Evolutionary conservation across 192 early-diverging fungal species (phyloP).

Genomic region (Backusella liffmaniae): DNA sequence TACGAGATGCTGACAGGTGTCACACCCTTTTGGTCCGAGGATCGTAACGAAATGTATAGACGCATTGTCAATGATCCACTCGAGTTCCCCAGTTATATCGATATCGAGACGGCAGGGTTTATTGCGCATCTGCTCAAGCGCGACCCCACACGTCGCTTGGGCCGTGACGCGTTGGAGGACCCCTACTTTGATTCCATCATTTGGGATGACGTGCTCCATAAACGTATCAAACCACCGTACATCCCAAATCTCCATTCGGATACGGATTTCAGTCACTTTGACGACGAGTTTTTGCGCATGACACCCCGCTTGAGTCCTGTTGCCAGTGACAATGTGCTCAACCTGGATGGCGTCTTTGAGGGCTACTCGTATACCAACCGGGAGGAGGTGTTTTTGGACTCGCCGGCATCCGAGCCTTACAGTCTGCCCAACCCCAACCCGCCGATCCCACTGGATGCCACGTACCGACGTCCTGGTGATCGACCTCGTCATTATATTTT

Average conservation of each 20-base stretch:
- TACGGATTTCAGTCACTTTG: slow-evolving; percentile 55
- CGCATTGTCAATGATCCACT: slow-evolving; percentile 50
- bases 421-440: not conserved
- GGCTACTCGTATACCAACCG: slow-evolving; percentile 28
- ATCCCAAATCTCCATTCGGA: slow-evolving; percentile 55
- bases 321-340: not conserved
- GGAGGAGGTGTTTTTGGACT: not conserved
- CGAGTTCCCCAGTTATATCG: slow-evolving; percentile 44
- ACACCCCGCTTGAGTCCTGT: slow-evolving; percentile 41
- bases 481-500: not conserved
- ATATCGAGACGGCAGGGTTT: slow-evolving; percentile 38
- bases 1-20: slow-evolving; percentile 89
- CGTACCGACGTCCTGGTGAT: not conserved
- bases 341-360: slow-evolving; percentile 18
- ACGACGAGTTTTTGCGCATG: slow-evolving; percentile 49
- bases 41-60: slow-evolving; percentile 49
- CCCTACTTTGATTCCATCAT: slow-evolving; percentile 72
- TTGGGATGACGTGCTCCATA: slow-evolving; percentile 67
- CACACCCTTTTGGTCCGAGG: slow-evolving; percentile 56
- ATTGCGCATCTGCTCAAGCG: slow-evolving; percentile 46
- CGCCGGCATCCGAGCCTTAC: not conserved
- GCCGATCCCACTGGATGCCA: not conserved
- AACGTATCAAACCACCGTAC: slow-evolving; percentile 62
- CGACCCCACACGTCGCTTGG: slow-evolving; percentile 61
- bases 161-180: slow-evolving; percentile 64